Conservation (phyloP, 2,329 filamentous ascomycete genomes). For the Epichloe coenophiala region DNA sequence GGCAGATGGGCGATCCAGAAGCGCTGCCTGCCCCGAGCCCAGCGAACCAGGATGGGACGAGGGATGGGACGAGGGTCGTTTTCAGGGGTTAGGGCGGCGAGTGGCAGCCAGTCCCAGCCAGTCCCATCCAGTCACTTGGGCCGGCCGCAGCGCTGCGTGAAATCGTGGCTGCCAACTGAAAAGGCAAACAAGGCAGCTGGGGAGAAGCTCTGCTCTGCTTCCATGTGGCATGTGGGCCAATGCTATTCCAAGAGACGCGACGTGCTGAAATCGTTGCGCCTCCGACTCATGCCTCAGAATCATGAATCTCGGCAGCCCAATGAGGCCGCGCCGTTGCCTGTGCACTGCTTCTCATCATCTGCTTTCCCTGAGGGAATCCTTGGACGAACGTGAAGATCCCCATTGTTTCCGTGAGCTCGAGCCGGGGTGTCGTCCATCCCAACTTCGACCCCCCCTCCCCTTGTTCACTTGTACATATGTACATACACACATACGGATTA, state of each 20-base stretch:
- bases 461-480: not conserved
- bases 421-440: not conserved
- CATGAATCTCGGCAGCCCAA: not conserved
- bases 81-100: not conserved
- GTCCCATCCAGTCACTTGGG: not conserved
- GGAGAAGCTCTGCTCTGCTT: no score
- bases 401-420: conserved; percentile 1
- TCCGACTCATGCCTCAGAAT: not conserved
- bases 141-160: not conserved
- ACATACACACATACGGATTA: no score
- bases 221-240: not conserved
- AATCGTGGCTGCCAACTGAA: not conserved
- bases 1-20: not conserved
- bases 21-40: not conserved
- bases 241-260: not conserved
- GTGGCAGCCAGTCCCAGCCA: not conserved
- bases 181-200: no score
- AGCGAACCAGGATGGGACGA: not conserved
- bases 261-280: no score
- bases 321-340: not conserved
- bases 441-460: not conserved
- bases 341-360: not conserved
- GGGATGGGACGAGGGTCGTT: not conserved
- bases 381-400: not conserved
- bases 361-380: not conserved